A percentile compares a stretch with the other conserved stretches of the same genome.
phyloP scores from a whole-genome alignment of 2,329 filamentous ascomycete genomes.

The Podosphaera xanthii region DNA sequence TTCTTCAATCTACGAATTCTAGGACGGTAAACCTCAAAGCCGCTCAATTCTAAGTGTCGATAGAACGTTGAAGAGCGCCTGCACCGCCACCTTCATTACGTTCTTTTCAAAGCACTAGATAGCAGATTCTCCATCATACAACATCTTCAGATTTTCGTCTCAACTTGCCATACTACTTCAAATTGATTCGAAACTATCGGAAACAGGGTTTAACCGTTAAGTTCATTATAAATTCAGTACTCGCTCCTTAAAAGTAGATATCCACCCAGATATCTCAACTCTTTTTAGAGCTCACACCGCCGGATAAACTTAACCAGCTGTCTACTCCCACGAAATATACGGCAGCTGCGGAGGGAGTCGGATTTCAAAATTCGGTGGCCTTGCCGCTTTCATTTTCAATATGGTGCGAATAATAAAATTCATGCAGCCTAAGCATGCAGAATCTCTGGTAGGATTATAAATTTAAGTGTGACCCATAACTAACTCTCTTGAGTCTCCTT shows the following conservation, averaged over 20 bases:
- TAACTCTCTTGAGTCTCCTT: constrained; percentile 46
- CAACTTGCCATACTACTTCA: constrained; percentile 1
- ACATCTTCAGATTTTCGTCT: constrained; percentile 1
- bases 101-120: constrained; percentile 10
- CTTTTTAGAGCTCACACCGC: constrained; percentile 18
- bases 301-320: constrained; percentile 12
- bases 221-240: constrained; percentile 1
- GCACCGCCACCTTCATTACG: constrained; percentile 16
- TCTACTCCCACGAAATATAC: constrained; percentile 9
- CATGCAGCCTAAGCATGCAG: constrained; percentile 43
- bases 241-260: constrained; percentile 2
- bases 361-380: constrained; percentile 22
- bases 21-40: not conserved
- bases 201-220: constrained; percentile 3
- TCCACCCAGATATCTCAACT: constrained; percentile 9
- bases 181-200: not conserved
- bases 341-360: constrained; percentile 26
- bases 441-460: constrained; percentile 33
- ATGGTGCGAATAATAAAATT: constrained; percentile 49
- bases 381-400: constrained; percentile 31
- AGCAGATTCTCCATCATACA: not conserved
- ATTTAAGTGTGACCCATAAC: constrained; percentile 1
- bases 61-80: constrained; percentile 15
- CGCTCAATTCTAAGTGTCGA: constrained; percentile 2
- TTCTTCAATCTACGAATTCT: not conserved